A percentile compares a stretch with the other conserved stretches of the same genome.
These are phyloP conservation scores for Globisporangium camurandrum DNA, from an alignment of 352 stramenopile species.

Conservation along the genomic window DNA sequence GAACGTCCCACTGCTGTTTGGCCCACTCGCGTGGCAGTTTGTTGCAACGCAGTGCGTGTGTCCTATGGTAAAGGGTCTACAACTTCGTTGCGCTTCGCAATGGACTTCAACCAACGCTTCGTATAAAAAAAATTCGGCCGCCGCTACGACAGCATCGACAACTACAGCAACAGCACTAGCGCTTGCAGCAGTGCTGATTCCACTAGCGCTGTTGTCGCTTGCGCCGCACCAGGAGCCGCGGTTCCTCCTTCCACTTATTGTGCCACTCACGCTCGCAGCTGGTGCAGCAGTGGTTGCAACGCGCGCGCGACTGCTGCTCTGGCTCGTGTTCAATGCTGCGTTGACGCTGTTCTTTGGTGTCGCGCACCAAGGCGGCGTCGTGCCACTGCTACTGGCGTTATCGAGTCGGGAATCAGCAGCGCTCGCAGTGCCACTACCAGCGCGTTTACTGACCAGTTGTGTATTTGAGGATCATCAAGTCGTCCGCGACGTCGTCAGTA, in stretches of 20 bases:
- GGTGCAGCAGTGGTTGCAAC: constrained; percentile 2
- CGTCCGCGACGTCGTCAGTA: constrained; percentile 4
- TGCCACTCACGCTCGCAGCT: constrained; percentile 63
- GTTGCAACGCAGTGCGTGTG: no score
- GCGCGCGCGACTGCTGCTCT: constrained; percentile 16
- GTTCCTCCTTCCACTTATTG: constrained; percentile 84
- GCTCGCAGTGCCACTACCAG: not conserved
- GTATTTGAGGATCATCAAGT: constrained; percentile 21
- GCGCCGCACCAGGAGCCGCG: constrained; percentile 93
- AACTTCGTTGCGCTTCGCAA: not conserved
- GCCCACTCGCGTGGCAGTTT: constrained; percentile 67
- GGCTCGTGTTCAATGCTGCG: constrained; percentile 43
- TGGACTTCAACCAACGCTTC: not conserved
- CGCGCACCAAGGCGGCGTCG: constrained; percentile 62
- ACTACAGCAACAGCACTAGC: no score
- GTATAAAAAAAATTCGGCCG: no score
- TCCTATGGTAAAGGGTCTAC: no score
- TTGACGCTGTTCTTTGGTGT: constrained; percentile 60
- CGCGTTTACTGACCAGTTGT: constrained; percentile 15
- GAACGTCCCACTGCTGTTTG: constrained; percentile 93
- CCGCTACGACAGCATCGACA: no score
- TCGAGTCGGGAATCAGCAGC: constrained; percentile 9
- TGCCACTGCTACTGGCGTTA: constrained; percentile 49
- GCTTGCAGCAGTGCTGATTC: constrained; percentile 41
- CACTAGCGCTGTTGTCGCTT: constrained; percentile 77